Evolutionary conservation across 2,329 filamentous ascomycete genomes (phyloP), one percentile per base, ranked within the genome.

Genomic region (Madurella mycetomatis): DNA sequence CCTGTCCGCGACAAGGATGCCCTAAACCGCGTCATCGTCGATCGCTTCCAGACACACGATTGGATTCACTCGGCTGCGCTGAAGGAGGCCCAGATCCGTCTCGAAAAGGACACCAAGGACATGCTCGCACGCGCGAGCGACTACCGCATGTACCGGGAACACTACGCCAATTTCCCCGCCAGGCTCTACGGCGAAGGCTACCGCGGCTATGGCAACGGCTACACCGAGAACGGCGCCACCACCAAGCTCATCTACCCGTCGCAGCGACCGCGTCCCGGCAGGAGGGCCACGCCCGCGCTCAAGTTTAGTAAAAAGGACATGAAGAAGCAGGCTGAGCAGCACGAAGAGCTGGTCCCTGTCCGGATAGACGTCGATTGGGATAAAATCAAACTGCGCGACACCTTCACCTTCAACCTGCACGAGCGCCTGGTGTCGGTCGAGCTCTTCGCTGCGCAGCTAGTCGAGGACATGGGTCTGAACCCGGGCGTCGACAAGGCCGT

Each of bases 371-470:
- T 97, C 47, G 94, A 99, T 66, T 88, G 89, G 81, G 92, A 97
- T 62, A 96, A 95, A 74, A 83, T 97, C 64, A 94, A 94, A 72
- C 79, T 99, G 57, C 88, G 94, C 69, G 94, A 99, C 71, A 97
- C 94, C 1, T 96, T 99, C 63, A 97, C 94, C 2, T 99, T 92
- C 92, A 99, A 99, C 70, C 79, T 97, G 37, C 90, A 96, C 73
- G 94, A 99, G 69, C 86, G 92, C 55, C 80, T 94, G 12, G 82
- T 95, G 2, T 80, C 83, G 18, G 83, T 86, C 17, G 87, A 95
- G 54, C 71, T 94, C 11, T 97, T 97, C 69, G 89, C 92, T 1
- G 84, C 90, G 55, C 91, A 94, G 68, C 78, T 99, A 17, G 83
- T 97, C 5, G 94, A 99, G 70, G 94, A 99, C 67, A 82, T 99